These are phyloP conservation scores for Citrus unshiu DNA, from an alignment of 345 rosid species.

Conservation along the genomic window DNA sequence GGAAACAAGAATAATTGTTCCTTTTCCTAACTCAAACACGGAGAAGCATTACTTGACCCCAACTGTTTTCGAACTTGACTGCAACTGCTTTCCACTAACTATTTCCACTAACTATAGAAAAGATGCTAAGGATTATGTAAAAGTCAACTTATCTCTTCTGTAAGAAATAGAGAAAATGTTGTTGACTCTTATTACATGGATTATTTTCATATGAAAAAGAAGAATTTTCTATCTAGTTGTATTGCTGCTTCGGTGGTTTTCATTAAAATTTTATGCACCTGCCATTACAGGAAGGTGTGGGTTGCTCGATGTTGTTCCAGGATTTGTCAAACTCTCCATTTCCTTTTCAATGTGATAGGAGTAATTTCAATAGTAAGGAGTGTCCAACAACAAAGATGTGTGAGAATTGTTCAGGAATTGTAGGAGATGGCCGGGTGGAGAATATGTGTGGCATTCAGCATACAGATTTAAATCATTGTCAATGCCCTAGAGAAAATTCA, in stretches of 20 bases:
- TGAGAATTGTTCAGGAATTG: constrained; percentile 9
- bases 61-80: neutral
- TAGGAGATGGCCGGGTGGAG: constrained; percentile 23
- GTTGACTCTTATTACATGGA: neutral
- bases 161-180: neutral
- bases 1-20: neutral
- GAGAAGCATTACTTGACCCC: neutral
- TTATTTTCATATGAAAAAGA: neutral
- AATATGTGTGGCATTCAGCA: constrained; percentile 21
- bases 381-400: constrained; percentile 19
- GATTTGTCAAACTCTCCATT: constrained; percentile 21
- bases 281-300: constrained; percentile 36
- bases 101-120: neutral
- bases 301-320: constrained; percentile 21
- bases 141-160: neutral
- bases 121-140: neutral
- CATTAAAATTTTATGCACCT: neutral
- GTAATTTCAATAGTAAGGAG: constrained; percentile 17
- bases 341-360: constrained; percentile 28
- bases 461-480: constrained; percentile 27
- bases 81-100: neutral
- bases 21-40: neutral
- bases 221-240: neutral
- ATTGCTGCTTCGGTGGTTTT: neutral
- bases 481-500: constrained; percentile 24